Evolutionary conservation across 2,329 filamentous ascomycete genomes (phyloP), one percentile per base, ranked within the genome.

Genomic region (Thelonectria rubi): DNA sequence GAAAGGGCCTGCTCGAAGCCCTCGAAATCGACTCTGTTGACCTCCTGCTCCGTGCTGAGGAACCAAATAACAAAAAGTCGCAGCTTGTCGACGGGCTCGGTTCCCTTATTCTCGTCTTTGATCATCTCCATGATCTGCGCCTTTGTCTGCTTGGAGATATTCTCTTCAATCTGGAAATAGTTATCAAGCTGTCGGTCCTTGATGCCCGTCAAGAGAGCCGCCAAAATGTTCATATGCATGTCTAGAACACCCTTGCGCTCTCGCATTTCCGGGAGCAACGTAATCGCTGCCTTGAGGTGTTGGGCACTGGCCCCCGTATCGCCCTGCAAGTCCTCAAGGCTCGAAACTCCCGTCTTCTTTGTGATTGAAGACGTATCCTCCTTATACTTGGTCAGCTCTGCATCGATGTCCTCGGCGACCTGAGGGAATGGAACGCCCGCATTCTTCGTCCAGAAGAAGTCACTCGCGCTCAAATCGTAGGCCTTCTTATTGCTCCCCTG

Each of bases 221-320:
- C 94, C 3, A 96, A 84, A 61, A 98, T 97, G 75, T 97, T 97
- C 95, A 99, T 99, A 76, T 99, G 95, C 91, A 97, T 98, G 74
- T 97, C 95, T 5, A 99, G 85, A 18, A 90, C 86, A n/a, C 90
- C 89, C 76, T 99, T 99, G 61, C 95, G 89, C 77, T 98, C 95
- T 65, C 93, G 86, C 67, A 99, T 83, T 76, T 98, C 94, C 0
- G 95, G 96, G 14, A 99, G 82, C 20, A 97, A 81, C 0, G 94
- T 97, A 70, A 99, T 97, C 12, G 94, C 96, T 3, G 94, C 93
- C 78, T 98, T 99, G 47, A 99, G 85, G 76, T 99, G 95, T 71
- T 96, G 92, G 15, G 95, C 94, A 59, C 93, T 97, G 40, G 93
- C 89, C 69, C 90, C 91, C 1, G 91, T 93, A 73, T 97, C 94